Base-by-base conservation (phyloP, 2,329 filamentous ascomycete species). In the Corinectria fuckeliana region DNA sequence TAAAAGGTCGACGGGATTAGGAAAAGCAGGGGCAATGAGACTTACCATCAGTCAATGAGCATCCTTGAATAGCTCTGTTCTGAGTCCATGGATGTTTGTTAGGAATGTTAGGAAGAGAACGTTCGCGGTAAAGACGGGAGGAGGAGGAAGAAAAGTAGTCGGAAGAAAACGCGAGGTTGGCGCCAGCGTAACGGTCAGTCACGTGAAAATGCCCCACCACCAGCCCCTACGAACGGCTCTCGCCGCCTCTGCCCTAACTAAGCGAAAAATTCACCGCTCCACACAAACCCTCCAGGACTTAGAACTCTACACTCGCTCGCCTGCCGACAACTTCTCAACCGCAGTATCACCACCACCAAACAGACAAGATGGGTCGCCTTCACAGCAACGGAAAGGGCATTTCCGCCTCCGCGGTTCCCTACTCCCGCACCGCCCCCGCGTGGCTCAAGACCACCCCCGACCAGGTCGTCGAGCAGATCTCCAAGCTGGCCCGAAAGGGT, bases 351-450 rank as follows among this genome's bases (percentile, higher is more conserved):
- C 76, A 69, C 68, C 74, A 73, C 72, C 69, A 75, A 74, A 74
- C 77, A 77, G 80, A 76, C 81, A 91, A 82, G 72, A 96, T 96
- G 92, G 92, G 93, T 90, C 90, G 94, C 87, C 90, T 98, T 90
- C 96, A 99, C 90, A 91, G 87, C 88, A 97, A 97, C 78, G 94
- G 95, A 86, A 98, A 98, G 92, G 96, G 95, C 83, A 99, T 99
- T 84, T 93, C 92, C 72, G 83, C 92, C 84, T 97, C 92, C 67
- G 92, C 95, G 76, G 84, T 98, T 82, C 95, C 96, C 78, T 99
- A 98, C 90, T 97, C 92, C 72, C 94, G 95, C 85, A 89, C 87
- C 74, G 80, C 93, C 69, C 94, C 95, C 65, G 87, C 93, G 73
- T 99, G 95, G 95, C 86, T 98, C 82, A 99, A 99, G 91, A 96